Evolutionary conservation across 2,329 filamentous ascomycete species (phyloP), one percentile per base, ranked within the genome.

Genomic region (Plenodomus tracheiphilus): DNA sequence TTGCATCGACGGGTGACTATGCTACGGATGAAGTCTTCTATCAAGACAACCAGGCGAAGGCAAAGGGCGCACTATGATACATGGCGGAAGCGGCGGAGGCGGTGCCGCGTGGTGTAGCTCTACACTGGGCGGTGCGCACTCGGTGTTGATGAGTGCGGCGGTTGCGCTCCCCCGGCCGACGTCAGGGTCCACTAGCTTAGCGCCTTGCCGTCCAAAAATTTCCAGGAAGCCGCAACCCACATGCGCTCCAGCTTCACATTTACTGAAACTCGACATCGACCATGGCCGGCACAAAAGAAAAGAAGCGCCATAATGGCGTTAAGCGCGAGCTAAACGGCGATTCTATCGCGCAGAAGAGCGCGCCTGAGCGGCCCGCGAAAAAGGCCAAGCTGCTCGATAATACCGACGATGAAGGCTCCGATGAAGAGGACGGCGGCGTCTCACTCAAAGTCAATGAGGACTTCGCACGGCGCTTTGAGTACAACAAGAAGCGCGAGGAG

Each of bases 401-500:
- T 47, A 68, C 63, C 59, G 68, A 68, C 49, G 59, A 63, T 21
- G 62, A 57, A 39, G 64, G 55, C 25, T 62, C 60, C 7, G 69
- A 69, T 41, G 56, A 48, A 41, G 61, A 62, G 13, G 58, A 59
- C 1, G 64, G 58, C 41, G 61, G 55, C 25, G 62, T 61, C 8
- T 57, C 62, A 39, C 62, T 97, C 70, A 91, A 88, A 70, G 86
- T 99, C 74, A 97, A 99, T 73, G 80, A 91, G 70, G 90, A 95
- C 43, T 99, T 87, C 72, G 94, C 94, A 37, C 85, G 83, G 60
- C 82, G 90, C 35, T 97, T 96, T 64, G 94, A 99, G 73, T 83
- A 97, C 76, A 99, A 99, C 77, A 97, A 97, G 78, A 96, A 96
- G 77, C 84, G 93, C 49, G 92, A 96, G 69, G 94, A 99, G 71